Evolutionary conservation across 352 stramenopile species (phyloP), one percentile per base, ranked within the genome.

Genomic region (Phytophthora citricola): DNA sequence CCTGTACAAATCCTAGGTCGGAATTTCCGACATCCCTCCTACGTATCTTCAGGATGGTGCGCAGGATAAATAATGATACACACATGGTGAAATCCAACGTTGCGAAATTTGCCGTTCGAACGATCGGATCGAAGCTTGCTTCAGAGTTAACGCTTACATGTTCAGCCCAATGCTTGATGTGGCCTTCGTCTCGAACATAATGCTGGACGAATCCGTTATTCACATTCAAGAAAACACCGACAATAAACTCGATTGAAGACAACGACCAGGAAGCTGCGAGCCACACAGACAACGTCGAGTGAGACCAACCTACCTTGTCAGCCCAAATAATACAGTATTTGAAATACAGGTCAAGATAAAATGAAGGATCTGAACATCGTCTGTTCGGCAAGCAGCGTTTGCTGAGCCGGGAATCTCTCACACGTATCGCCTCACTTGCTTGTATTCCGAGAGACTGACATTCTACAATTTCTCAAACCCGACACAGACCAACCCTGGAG

Each of bases 401-500:
- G 38, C 38, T 10, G 38, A 43, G n/a, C 14, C 12, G 38, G 38
- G 38, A 22, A 22, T 22, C n/a, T 20, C 38, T 10, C n/a, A 3
- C 38, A 8, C 38, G 14, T 43, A 43, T 15, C 38, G 12, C 14
- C 27, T 40, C 26, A 27, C 29, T 24, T 29, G 24, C 27, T 40
- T 22, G 31, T 1, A 22, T 32, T 12, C 6, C 15, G 20, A 48
- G 17, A 17, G 41, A 45, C 22, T 55, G 10, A 6, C 59, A 68
- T 63, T 68, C 17, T 26, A 29, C 36, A 57, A 68, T 61, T 62
- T 27, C 57, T 57, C 52, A 32, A 31, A 12, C 43, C 12, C 7
- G 20, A 45, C 49, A 14, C 49, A 4, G 32, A 55, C 12, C 24
- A 34, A 34, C 3, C 45, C 11, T 10, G 4, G 31, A n/a, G 1